Base-by-base conservation (phyloP, 208 protist genomes). In the Acanthamoeba divionensis region DNA sequence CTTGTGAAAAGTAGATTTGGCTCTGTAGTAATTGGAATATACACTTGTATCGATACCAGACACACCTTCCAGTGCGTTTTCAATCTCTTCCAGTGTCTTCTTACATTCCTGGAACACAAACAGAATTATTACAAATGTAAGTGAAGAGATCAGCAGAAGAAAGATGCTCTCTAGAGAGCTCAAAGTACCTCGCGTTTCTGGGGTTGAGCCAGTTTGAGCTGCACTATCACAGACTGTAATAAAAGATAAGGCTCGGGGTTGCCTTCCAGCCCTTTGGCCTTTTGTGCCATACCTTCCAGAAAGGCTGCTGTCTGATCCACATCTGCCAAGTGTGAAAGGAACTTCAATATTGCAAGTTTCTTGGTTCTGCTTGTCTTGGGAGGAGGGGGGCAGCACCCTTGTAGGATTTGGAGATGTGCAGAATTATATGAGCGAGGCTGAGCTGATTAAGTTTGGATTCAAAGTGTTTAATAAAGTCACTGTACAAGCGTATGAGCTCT, bases 391-490 rank as follows among this genome's bases (percentile, higher is more conserved):
- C n/a, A n/a, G 52, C 63, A 85, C 75, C 50, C n/a, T 38, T 26
- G 52, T 85, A 63, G 15, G 75, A 47, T 36, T 52, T 85, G 82
- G 48, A 29, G 60, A 91, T 66, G 75, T 45, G 21, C 13, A 91
- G 31, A 10, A 57, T 50, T n/a, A 91, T 91, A 21, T 91, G 52
- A n/a, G 38, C 66, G 18, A 91, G 67, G 48, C 54, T 71, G 18
- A 91, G 80, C 38, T 90, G 77, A 63, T 91, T 91, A 55, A 91
- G 21, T 65, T 91, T 91, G 62, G 38, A 62, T 44, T 90, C 90
- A 67, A 91, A 91, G 44, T 89, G 33, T 26, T 31, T 45, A 29
- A 91, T 48, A 55, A 91, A 91, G 26, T 63, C 44, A 7, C 12
- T 69, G 82, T 91, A 91, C 21, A 91, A 60, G 47, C 38, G 9